Evolutionary conservation across 2,329 filamentous ascomycete genomes (phyloP).

Genomic region (Coniosporium tulheliwenetii): DNA sequence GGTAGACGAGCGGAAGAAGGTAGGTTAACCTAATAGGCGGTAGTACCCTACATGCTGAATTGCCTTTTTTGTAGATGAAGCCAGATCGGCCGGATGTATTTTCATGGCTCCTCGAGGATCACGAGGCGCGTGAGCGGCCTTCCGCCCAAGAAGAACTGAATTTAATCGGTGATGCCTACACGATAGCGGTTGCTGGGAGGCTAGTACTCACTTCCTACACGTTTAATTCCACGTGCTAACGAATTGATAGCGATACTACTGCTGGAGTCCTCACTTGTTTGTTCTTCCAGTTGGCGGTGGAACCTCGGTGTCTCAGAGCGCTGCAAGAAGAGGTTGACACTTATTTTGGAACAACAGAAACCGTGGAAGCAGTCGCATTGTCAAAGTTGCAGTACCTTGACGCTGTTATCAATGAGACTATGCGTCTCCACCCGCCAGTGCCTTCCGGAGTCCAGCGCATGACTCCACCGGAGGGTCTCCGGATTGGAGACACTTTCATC

Average conservation of each 20-base stretch:
- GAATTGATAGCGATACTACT: constrained; percentile 22
- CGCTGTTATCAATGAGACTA: constrained; percentile 25
- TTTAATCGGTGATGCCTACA: constrained; percentile 4
- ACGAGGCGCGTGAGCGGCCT: neutral
- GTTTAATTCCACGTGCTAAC: neutral
- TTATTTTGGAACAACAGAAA: constrained; percentile 1
- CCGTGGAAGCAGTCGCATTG: constrained; percentile 1
- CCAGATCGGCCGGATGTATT: constrained; percentile 1
- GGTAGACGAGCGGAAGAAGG: constrained; percentile 1
- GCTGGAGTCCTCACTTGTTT: constrained; percentile 22
- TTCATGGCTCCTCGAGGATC: neutral
- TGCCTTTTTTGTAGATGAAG: neutral
- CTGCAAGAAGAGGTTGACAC: neutral
- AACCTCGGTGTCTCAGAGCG: constrained; percentile 10
- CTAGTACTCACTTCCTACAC: neutral
- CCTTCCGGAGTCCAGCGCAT: constrained; percentile 18
- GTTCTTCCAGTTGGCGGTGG: constrained; percentile 23
- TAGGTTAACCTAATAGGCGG: neutral
- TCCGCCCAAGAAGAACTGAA: neutral
- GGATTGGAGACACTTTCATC: constrained; percentile 17
- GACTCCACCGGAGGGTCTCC: constrained; percentile 22
- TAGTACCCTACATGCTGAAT: too few relatives aligned
- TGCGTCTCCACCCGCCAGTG: constrained; percentile 26
- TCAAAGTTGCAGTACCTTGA: constrained; percentile 14
- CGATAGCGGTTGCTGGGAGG: constrained; percentile 19